Conservation (phyloP, 257 asterid genomes). For the Coffea eugenioides region DNA sequence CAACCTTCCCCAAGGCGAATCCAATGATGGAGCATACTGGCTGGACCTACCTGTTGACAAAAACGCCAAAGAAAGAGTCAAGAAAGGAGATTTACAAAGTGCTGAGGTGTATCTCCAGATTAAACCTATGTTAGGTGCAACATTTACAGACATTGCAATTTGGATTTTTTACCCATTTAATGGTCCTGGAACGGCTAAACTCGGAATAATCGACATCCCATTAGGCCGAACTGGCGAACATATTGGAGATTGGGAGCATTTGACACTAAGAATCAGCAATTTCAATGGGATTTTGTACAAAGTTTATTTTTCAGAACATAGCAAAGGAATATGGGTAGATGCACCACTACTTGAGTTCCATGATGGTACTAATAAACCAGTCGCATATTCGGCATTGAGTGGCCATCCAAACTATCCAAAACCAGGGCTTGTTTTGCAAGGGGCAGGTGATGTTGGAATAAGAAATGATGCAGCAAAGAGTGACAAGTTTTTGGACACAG, state of each 20-base stretch:
- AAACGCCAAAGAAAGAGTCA: conserved; percentile 28
- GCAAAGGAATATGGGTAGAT: conserved; percentile 73
- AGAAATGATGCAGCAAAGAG: conserved; percentile 67
- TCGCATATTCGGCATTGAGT: conserved; percentile 55
- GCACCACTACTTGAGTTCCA: conserved; percentile 45
- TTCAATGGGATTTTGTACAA: conserved; percentile 57
- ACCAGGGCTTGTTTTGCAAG: conserved; percentile 54
- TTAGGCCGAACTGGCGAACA: conserved; percentile 78
- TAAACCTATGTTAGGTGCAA: conserved; percentile 66
- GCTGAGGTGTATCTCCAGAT: conserved; percentile 69
- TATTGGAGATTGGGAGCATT: conserved; percentile 94
- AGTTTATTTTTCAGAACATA: conserved; percentile 65
- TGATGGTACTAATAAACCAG: conserved; percentile 46
- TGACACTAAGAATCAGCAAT: conserved; percentile 80
- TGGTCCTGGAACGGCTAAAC: conserved; percentile 65
- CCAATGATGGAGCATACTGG: conserved; percentile 70
- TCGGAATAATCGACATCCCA: conserved; percentile 47
- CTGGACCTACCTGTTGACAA: conserved; percentile 60
- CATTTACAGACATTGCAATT: conserved; percentile 67
- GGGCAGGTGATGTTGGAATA: conserved; percentile 48
- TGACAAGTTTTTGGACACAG: conserved; percentile 52
- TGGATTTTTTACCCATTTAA: conserved; percentile 88
- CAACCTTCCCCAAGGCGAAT: conserved; percentile 80
- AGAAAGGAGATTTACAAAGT: conserved; percentile 51
- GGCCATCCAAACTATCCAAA: conserved; percentile 61